These are phyloP conservation scores for Colletotrichum sp. DNA, from an alignment of 2,329 filamentous ascomycete genomes.

Conservation along the genomic window DNA sequence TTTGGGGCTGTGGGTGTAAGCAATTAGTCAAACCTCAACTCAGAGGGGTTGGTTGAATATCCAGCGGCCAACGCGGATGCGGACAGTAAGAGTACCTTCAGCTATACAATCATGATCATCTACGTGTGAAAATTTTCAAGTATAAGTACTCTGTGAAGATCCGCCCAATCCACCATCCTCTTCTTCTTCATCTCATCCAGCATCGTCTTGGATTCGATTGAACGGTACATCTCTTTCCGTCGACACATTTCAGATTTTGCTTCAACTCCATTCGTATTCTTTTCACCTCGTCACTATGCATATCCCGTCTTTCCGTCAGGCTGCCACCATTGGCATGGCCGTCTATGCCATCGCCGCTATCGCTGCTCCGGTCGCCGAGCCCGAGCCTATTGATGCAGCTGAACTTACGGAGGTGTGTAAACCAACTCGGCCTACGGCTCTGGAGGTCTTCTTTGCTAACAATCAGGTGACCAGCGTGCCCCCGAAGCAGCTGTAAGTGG, in stretches of 20 bases:
- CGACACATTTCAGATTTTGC: not conserved
- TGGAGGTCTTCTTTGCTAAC: not conserved
- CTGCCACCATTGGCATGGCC: slow-evolving; percentile 2
- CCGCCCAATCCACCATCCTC: not conserved
- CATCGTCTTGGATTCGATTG: not conserved
- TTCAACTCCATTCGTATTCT: not conserved
- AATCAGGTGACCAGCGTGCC: not conserved
- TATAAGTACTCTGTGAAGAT: not conserved
- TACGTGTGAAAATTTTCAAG: not conserved
- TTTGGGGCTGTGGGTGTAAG: not conserved
- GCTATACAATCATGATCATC: not conserved
- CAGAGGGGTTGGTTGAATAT: not conserved
- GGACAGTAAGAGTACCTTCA: not conserved
- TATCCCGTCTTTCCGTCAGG: not conserved
- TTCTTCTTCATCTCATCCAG: not conserved
- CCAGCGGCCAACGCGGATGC: not conserved
- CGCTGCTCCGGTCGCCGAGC: not conserved
- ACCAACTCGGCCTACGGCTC: not conserved
- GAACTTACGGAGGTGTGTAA: not conserved
- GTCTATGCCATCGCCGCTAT: not conserved
- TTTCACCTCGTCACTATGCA: not conserved
- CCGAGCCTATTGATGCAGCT: not conserved
- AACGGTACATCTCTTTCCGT: not conserved
- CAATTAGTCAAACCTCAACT: not conserved
- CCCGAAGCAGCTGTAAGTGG: slow-evolving; percentile 2